Evolutionary conservation across 805 yeast genomes (phyloP).

Genomic region (Nematodospora valgi): DNA sequence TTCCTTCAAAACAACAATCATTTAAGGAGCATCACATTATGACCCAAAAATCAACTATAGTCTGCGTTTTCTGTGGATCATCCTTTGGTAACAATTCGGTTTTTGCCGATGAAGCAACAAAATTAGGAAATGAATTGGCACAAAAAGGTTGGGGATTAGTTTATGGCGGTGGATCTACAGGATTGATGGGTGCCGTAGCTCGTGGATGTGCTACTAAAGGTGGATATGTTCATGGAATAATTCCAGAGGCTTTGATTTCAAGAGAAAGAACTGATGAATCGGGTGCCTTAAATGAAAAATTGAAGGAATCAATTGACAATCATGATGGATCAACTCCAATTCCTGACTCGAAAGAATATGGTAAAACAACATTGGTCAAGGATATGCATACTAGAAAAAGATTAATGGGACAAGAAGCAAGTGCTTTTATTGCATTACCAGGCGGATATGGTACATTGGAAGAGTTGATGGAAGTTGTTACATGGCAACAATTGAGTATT

Average conservation of each 20-base stretch:
- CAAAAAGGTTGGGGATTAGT: conserved; percentile 66
- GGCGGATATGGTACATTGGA: conserved; percentile 92
- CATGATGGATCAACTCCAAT: conserved; percentile 67
- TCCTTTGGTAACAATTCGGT: conserved; percentile 57
- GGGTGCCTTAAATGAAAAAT: conserved; percentile 42
- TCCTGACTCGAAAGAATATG: conserved; percentile 58
- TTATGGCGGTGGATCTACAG: conserved; percentile 89
- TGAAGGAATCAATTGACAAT: conserved; percentile 52
- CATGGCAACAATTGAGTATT: conserved; percentile 88
- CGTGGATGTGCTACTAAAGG: conserved; percentile 53
- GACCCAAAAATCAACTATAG: no score
- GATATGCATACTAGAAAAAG: conserved; percentile 91
- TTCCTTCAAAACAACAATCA: no score
- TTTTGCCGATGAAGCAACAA: conserved; percentile 52
- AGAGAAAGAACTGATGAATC: conserved; percentile 54
- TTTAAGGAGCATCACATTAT: no score
- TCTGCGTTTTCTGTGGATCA: conserved; percentile 89
- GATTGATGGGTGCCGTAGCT: conserved; percentile 78
- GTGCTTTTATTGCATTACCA: conserved; percentile 84
- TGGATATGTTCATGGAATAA: conserved; percentile 79
- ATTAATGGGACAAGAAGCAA: conserved; percentile 83
- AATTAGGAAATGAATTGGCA: conserved; percentile 60
- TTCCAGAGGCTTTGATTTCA: conserved; percentile 77
- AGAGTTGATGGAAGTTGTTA: conserved; percentile 84
- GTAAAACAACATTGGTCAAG: conserved; percentile 73